Conservation (phyloP, 768 basidiomycete species). For the Podaxis pistillaris region DNA sequence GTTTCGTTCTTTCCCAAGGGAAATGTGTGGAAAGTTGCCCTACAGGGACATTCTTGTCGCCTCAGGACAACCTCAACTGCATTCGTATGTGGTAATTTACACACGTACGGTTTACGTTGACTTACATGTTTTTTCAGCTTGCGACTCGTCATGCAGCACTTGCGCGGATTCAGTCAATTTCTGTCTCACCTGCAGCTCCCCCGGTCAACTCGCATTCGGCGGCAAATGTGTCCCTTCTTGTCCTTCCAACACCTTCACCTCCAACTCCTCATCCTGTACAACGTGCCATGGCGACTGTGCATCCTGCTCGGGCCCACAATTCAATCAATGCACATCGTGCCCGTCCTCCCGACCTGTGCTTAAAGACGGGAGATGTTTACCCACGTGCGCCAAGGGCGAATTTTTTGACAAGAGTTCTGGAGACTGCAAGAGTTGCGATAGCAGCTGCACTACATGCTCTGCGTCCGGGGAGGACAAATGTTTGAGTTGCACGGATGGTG, state of each 20-base stretch:
- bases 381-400: slow-evolving; percentile 70
- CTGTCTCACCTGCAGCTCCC: slow-evolving; percentile 67
- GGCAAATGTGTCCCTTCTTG: slow-evolving; percentile 79
- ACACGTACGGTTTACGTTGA: not conserved
- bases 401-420: slow-evolving; percentile 68
- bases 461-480: slow-evolving; percentile 67
- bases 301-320: slow-evolving; percentile 75
- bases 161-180: slow-evolving; percentile 67
- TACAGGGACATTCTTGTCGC: slow-evolving; percentile 66
- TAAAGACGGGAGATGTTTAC: slow-evolving; percentile 72
- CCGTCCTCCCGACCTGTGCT: slow-evolving; percentile 66
- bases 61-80: slow-evolving; percentile 73
- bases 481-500: slow-evolving; percentile 67
- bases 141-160: slow-evolving; percentile 57
- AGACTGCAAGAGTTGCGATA: slow-evolving; percentile 70
- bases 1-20: slow-evolving; percentile 69
- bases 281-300: slow-evolving; percentile 86
- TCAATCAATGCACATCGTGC: slow-evolving; percentile 79
- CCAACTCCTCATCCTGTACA: slow-evolving; percentile 58
- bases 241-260: slow-evolving; percentile 67
- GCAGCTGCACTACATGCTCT: slow-evolving; percentile 76
- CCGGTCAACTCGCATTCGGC: slow-evolving; percentile 60
- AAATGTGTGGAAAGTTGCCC: slow-evolving; percentile 73
- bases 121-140: slow-evolving; percentile 27
- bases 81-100: slow-evolving; percentile 47